These are phyloP conservation scores for Cucurbita moschata DNA, from an alignment of 306 rosid genomes.

Conservation along the genomic window DNA sequence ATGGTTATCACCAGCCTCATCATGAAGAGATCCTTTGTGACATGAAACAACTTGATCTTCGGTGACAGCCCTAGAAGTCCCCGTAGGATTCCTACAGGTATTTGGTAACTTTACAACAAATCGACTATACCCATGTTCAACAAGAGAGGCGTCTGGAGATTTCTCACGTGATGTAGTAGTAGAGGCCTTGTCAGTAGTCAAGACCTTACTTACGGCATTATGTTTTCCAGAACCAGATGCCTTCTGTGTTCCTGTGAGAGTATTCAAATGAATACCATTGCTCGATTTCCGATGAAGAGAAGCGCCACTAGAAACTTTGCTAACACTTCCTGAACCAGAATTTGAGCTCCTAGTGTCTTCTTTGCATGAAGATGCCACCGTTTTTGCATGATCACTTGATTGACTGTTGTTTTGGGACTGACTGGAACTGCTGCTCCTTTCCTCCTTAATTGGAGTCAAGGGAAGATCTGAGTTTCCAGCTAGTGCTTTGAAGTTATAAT, in stretches of 20 bases:
- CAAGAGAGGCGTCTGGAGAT: conserved; percentile 24
- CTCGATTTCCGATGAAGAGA: conserved; percentile 50
- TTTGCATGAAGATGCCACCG: conserved; percentile 12
- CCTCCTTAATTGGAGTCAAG: conserved; percentile 58
- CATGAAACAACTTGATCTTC: conserved; percentile 38
- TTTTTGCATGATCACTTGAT: conserved; percentile 65
- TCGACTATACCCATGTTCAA: conserved; percentile 39
- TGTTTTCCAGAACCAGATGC: conserved; percentile 41
- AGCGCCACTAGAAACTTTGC: conserved; percentile 45
- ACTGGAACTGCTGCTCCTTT: conserved; percentile 78
- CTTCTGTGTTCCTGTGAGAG: conserved; percentile 32
- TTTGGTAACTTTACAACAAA: conserved; percentile 60
- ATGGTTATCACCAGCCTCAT: conserved; percentile 44
- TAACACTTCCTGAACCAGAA: conserved; percentile 43
- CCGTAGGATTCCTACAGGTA: conserved; percentile 36
- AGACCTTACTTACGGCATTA: conserved; percentile 23
- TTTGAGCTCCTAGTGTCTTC: conserved; percentile 47
- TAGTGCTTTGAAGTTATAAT: conserved; percentile 26
- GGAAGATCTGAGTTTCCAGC: conserved; percentile 44
- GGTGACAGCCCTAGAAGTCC: conserved; percentile 27
- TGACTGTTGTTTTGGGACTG: conserved; percentile 75
- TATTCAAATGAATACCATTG: conserved; percentile 39
- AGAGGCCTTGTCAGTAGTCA: conserved; percentile 28
- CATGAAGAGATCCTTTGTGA: conserved; percentile 47
- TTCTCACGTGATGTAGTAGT: conserved; percentile 16